Evolutionary conservation across 306 rosid species (phyloP), one percentile per base, ranked within the genome.

Genomic region (Morella rubra): DNA sequence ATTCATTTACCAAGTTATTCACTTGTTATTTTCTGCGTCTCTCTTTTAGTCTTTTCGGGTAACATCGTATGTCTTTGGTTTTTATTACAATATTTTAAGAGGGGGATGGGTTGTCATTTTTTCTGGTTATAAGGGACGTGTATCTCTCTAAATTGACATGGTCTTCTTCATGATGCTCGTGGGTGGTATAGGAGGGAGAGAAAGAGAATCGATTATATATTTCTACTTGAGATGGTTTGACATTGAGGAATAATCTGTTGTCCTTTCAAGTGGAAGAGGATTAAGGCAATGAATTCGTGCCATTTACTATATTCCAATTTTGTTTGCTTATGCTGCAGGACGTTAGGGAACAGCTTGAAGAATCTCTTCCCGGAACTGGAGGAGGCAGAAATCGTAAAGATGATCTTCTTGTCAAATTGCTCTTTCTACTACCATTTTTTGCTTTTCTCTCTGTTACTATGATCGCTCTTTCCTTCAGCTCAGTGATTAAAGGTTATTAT

Each of bases 361-460:
- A 89, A 77, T 73, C 99, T 76, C 96, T 96, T 77, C 97, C 98
- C 16, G 97, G 98, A 79, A 89, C 99, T 47, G 86, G 90, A 82
- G 91, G 94, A 20, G 99, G 99, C 42, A 87, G 82, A 85, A 91
- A 89, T 80, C 97, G 97, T 42, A 88, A 81, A 56, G 98, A 92
- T 77, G 84, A 81, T 80, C 82, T 92, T 85, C 77, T 91, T 78
- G 97, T 96, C 86, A 91, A 85, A 66, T 80, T 92, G 84, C 96
- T 96, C 62, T 81, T 84, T 84, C 77, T 87, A 69, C 83, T 96
- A 52, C 99, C 99, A 18, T 49, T 93, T 65, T 86, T 86, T 80
- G 91, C 90, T 72, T 76, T 96, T 67, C 49, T 89, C 77, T 93
- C 65, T 85, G 74, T 85, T 89, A 79, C 86, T 86, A n/a, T n/a